A percentile compares a stretch with the other conserved stretches of the same genome.
Evolutionary conservation across 108 stramenopile genomes (phyloP).

Genomic region (Skeletonema costatum): DNA sequence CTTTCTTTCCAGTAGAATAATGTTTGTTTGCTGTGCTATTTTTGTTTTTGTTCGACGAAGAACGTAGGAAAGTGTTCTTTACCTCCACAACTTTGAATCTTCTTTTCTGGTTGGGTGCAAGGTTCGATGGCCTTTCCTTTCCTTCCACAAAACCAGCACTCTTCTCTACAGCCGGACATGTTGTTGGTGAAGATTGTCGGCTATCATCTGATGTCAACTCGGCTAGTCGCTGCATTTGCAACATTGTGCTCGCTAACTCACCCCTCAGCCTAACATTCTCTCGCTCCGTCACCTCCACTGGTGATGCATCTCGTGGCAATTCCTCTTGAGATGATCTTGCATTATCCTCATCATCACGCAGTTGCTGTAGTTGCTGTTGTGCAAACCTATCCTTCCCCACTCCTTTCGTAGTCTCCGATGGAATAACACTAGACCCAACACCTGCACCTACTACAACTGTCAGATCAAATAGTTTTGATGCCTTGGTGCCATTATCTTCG

Average conservation of each 20-base stretch:
- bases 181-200: not conserved
- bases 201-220: slow-evolving; percentile 2
- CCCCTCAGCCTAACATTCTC: not conserved
- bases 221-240: slow-evolving; percentile 1
- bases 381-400: slow-evolving; percentile 11
- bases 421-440: not conserved
- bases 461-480: not conserved
- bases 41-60: not conserved
- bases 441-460: slow-evolving; percentile 3
- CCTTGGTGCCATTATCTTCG: not conserved
- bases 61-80: not conserved
- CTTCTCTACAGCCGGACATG: slow-evolving; percentile 2
- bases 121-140: not conserved
- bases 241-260: not conserved
- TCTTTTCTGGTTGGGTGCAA: not conserved
- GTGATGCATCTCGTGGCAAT: not conserved
- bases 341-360: not conserved
- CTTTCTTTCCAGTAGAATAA: not conserved
- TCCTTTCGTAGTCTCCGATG: slow-evolving; percentile 15
- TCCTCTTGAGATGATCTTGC: not conserved
- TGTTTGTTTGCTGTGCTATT: not conserved
- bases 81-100: not conserved
- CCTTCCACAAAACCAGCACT: not conserved
- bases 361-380: not conserved
- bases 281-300: not conserved